Base-by-base conservation (phyloP, 2,329 filamentous ascomycete genomes). In the Mycosphaerella arachidis region DNA sequence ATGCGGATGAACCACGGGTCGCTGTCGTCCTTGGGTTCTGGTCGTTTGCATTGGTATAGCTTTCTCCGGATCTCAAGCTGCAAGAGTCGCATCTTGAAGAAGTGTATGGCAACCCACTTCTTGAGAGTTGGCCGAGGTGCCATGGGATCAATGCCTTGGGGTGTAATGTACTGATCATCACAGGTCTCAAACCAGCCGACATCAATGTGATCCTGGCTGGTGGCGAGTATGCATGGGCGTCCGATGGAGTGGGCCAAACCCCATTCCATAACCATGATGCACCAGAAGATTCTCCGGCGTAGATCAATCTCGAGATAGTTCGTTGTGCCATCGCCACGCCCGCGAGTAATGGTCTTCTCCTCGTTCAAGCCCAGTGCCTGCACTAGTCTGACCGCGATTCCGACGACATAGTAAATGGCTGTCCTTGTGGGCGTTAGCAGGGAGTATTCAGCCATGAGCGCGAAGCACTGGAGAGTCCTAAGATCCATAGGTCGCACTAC, bases 361-460 rank as follows among this genome's bases (percentile, higher is more conserved):
- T 96, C 91, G 20, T 88, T 88, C 48, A 97, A 79, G 6, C 92
- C 91, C 55, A 97, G 82, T 58, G 96, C 91, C 72, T 97, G 93
- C 72, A 90, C 92, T 54, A 99, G 85, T 66, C 91, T 87, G 16
- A 91, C 88, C 7, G 92, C 92, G 20, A 96, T 84, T 6, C 94
- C 94, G 50, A 97, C 85, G 53, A 97, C 87, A 76, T 95, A 97
- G 76, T 96, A 97, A 20, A 95, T 89, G 16, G 93, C 92, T 5
- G 91, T 96, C 61, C 92, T 82, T 1, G 93, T 97, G 0, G 94
- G 93, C 0, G 93, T 97, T 48, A 97, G 78, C 20, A 97, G 81
- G 0, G 94, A 97, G 74, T 97, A 97, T 70, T 94, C 90, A 1
- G 87, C 91, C 67, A 97, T 89, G 16, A 99, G 78, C 3, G 89